Percentiles rank a stretch among this genome's conserved stretches.
phyloP scores from a whole-genome alignment of 1,284 basidiomycete genomes.

The Peniophora sp. region DNA sequence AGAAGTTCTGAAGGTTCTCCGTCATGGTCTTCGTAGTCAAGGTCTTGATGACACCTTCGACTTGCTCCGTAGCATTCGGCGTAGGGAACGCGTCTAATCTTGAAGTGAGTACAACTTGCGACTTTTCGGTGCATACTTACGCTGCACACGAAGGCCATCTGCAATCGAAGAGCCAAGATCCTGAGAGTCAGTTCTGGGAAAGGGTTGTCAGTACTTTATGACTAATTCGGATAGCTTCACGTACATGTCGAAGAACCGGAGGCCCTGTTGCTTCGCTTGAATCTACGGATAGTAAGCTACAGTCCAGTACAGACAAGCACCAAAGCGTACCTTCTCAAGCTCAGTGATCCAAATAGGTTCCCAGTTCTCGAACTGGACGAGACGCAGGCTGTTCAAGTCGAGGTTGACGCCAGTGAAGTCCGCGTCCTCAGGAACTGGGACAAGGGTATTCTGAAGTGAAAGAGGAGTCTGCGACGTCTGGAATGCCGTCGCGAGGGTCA shows the following conservation, averaged over 20 bases:
- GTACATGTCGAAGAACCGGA: conserved; percentile 86
- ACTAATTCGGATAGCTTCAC: conserved; percentile 14
- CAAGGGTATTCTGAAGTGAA: neutral
- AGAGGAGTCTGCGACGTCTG: conserved; percentile 6
- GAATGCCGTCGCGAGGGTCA: conserved; percentile 26
- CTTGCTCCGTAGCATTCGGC: conserved; percentile 49
- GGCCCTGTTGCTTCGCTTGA: conserved; percentile 62
- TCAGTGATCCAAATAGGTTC: conserved; percentile 76
- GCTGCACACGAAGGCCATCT: neutral
- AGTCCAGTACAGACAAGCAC: neutral
- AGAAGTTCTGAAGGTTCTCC: conserved; percentile 66
- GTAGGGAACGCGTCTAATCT: conserved; percentile 43
- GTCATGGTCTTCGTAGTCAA: conserved; percentile 62
- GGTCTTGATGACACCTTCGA: conserved; percentile 55
- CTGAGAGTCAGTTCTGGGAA: conserved; percentile 65
- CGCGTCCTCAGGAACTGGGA: neutral
- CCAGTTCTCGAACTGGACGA: conserved; percentile 68
- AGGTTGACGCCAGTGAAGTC: conserved; percentile 35
- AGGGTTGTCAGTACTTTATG: conserved; percentile 7
- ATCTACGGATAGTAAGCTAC: conserved; percentile 40
- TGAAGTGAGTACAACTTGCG: conserved; percentile 1
- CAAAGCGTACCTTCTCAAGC: conserved; percentile 59
- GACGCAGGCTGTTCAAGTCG: conserved; percentile 63
- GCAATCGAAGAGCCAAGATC: conserved; percentile 36
- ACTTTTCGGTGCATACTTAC: neutral